Conservation (phyloP, 1,284 basidiomycete genomes). For the Wallemia hederae region DNA sequence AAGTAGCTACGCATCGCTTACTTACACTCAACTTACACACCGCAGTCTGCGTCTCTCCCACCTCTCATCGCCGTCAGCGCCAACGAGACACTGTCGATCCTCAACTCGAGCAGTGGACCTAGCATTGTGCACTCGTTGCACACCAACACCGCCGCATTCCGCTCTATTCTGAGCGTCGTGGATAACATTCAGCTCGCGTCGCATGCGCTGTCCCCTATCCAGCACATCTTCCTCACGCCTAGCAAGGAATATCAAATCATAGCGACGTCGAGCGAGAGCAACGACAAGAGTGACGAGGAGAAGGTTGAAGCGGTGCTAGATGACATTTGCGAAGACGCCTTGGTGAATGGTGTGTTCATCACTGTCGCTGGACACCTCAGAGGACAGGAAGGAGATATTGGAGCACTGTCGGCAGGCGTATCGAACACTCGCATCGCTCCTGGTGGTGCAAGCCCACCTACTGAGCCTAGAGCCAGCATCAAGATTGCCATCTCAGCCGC, state of each 20-base stretch:
- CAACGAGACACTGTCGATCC: conserved; percentile 50
- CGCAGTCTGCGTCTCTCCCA: conserved; percentile 57
- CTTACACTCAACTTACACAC: background rate
- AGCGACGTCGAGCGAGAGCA: background rate
- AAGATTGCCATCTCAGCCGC: conserved; percentile 49
- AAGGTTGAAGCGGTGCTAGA: background rate
- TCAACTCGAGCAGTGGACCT: conserved; percentile 24
- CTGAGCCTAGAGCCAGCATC: conserved; percentile 61
- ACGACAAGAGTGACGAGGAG: background rate
- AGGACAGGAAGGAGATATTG: conserved; percentile 32
- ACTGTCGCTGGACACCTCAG: conserved; percentile 50
- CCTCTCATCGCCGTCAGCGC: conserved; percentile 63
- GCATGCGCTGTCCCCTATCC: background rate
- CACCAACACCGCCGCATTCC: background rate
- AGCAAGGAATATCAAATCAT: background rate
- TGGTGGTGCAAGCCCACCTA: conserved; percentile 12
- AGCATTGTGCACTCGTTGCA: background rate
- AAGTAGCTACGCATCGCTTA: background rate
- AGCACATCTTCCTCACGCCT: background rate
- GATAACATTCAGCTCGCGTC: background rate
- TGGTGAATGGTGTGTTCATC: conserved; percentile 37
- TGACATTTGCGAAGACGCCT: background rate
- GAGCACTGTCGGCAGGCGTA: background rate
- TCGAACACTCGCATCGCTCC: background rate
- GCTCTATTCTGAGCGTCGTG: background rate